These are phyloP conservation scores for Aspergillus latus DNA, from an alignment of 2,329 filamentous ascomycete genomes.

Conservation along the genomic window DNA sequence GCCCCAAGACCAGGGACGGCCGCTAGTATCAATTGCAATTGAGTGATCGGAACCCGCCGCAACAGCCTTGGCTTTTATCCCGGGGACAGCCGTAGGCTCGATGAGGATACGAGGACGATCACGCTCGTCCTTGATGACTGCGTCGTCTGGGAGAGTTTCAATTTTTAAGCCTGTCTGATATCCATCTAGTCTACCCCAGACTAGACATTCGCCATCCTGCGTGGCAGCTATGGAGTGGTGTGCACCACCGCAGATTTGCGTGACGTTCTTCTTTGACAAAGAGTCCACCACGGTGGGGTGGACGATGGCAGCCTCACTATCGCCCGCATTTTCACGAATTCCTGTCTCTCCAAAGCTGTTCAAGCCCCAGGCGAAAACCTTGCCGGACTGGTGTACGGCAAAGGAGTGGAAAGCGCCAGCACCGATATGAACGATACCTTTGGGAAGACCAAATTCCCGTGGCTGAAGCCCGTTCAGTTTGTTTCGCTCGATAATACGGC, in stretches of 20 bases:
- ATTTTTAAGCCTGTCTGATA: slow-evolving; percentile 19
- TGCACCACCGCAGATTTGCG: slow-evolving; percentile 20
- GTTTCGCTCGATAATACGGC: slow-evolving; percentile 51
- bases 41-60: slow-evolving; percentile 60
- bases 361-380: slow-evolving; percentile 68
- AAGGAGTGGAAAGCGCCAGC: slow-evolving; percentile 46
- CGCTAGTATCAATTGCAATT: slow-evolving; percentile 66
- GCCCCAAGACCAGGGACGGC: slow-evolving; percentile 72
- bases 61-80: slow-evolving; percentile 6
- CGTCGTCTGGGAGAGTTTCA: slow-evolving; percentile 11
- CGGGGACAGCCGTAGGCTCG: slow-evolving; percentile 10
- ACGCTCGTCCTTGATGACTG: slow-evolving; percentile 15
- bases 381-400: slow-evolving; percentile 43
- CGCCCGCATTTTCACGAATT: slow-evolving; percentile 57
- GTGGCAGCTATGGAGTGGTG: slow-evolving; percentile 25
- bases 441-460: slow-evolving; percentile 52
- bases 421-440: slow-evolving; percentile 47
- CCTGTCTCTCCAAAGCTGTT: slow-evolving; percentile 80
- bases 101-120: slow-evolving; percentile 19
- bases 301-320: slow-evolving; percentile 44
- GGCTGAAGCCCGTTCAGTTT: slow-evolving; percentile 49
- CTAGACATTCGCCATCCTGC: slow-evolving; percentile 18
- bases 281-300: slow-evolving; percentile 18
- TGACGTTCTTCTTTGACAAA: slow-evolving; percentile 7
- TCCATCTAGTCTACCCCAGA: slow-evolving; percentile 26